These are phyloP conservation scores for Suillus subluteus DNA, from an alignment of 768 basidiomycete species.

Conservation along the genomic window DNA sequence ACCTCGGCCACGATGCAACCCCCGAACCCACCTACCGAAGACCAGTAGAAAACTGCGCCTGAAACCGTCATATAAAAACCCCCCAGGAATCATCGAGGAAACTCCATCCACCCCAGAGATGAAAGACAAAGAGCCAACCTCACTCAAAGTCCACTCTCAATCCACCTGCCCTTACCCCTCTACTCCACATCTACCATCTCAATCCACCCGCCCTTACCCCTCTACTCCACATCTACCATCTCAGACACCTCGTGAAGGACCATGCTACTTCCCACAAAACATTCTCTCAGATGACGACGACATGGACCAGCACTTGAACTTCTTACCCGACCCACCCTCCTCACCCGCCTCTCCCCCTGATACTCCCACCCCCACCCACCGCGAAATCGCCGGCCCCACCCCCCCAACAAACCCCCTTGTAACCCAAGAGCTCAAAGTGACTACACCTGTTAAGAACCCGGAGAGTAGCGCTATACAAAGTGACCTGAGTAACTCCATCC, in stretches of 20 bases:
- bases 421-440: background rate
- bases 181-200: no score
- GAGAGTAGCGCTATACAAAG: background rate
- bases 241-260: no score
- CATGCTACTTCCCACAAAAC: background rate
- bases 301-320: background rate
- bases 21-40: no score
- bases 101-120: no score
- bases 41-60: no score
- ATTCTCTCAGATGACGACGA: fast-evolving
- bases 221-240: fast-evolving
- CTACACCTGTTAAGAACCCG: no score
- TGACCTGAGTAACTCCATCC: background rate
- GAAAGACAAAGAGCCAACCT: no score
- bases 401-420: background rate
- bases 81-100: no score
- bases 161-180: no score
- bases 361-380: background rate
- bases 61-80: no score
- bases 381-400: background rate
- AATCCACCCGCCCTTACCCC: background rate
- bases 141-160: no score
- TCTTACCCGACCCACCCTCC: background rate
- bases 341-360: background rate
- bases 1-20: no score